A percentile compares a stretch with the other conserved stretches of the same genome.
Evolutionary conservation across 2,329 filamentous ascomycete genomes (phyloP).

Genomic region (Colletotrichum sp.): DNA sequence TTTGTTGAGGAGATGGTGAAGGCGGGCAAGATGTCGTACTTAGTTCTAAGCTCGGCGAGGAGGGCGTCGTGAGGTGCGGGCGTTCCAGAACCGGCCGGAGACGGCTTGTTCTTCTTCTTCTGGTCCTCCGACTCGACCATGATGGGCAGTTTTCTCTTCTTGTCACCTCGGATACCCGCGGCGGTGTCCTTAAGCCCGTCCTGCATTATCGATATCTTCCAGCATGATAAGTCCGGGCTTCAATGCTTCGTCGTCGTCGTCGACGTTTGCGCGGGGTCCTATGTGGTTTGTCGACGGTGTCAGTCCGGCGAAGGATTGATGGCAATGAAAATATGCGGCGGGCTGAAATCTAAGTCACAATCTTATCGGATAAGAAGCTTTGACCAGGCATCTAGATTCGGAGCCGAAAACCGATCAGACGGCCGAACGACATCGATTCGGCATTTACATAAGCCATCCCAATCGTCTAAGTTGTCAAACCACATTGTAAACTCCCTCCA

Average conservation of each 20-base stretch:
- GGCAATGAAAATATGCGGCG: neutral
- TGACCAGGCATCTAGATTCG: neutral
- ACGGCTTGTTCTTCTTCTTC: slow-evolving; percentile 15
- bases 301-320: neutral
- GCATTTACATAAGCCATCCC: neutral
- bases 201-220: neutral
- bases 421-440: too few relatives aligned
- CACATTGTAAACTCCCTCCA: neutral
- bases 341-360: neutral
- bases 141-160: slow-evolving; percentile 11
- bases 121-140: neutral
- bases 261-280: neutral
- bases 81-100: slow-evolving; percentile 21
- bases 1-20: slow-evolving; percentile 65
- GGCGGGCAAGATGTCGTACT: slow-evolving; percentile 55
- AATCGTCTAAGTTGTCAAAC: neutral
- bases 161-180: neutral
- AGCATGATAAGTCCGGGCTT: neutral
- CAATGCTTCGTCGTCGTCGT: neutral
- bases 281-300: neutral
- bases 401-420: neutral
- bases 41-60: slow-evolving; percentile 47
- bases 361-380: slow-evolving; percentile 19
- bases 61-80: slow-evolving; percentile 46
- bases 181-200: neutral